Conservation (phyloP, 768 basidiomycete species). For the Fistulinella prunicolor region DNA sequence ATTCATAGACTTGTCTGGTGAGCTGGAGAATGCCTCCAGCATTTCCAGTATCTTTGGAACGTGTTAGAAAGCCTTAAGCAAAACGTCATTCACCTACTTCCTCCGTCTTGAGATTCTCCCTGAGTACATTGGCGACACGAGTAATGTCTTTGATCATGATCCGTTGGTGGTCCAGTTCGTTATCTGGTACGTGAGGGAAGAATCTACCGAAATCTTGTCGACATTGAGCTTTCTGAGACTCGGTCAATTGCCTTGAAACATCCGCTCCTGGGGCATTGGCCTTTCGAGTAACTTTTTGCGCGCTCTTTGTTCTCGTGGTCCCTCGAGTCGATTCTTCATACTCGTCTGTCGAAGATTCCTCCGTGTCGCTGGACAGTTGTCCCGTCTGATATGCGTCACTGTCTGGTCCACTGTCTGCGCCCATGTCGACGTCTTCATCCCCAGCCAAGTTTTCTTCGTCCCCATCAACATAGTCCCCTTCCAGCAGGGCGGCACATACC, state of each 20-base stretch:
- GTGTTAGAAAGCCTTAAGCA: background rate
- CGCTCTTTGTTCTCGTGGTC: constrained; percentile 9
- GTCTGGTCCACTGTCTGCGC: constrained; percentile 28
- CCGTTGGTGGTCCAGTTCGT: constrained; percentile 47
- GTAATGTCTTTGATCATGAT: constrained; percentile 69
- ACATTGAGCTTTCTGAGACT: constrained; percentile 52
- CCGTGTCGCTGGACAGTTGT: constrained; percentile 24
- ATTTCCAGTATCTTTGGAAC: constrained; percentile 68
- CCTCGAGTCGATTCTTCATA: constrained; percentile 20
- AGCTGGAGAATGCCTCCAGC: constrained; percentile 72
- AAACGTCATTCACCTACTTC: constrained; percentile 47
- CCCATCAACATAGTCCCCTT: constrained; percentile 34
- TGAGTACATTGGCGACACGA: constrained; percentile 56
- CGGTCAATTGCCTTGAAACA: constrained; percentile 36
- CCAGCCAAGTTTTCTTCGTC: constrained; percentile 7
- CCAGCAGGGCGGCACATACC: constrained; percentile 74
- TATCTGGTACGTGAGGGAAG: constrained; percentile 55
- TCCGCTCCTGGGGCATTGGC: constrained; percentile 3
- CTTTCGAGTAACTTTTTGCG: constrained; percentile 1
- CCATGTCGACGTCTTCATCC: constrained; percentile 21
- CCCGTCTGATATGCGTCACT: constrained; percentile 28
- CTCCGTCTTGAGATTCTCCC: constrained; percentile 70
- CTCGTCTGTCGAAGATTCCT: constrained; percentile 30
- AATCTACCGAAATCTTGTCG: constrained; percentile 67
- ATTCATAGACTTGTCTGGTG: constrained; percentile 63